Evolutionary conservation across 352 stramenopile species (phyloP).

Genomic region (Pythium myriotylum): DNA sequence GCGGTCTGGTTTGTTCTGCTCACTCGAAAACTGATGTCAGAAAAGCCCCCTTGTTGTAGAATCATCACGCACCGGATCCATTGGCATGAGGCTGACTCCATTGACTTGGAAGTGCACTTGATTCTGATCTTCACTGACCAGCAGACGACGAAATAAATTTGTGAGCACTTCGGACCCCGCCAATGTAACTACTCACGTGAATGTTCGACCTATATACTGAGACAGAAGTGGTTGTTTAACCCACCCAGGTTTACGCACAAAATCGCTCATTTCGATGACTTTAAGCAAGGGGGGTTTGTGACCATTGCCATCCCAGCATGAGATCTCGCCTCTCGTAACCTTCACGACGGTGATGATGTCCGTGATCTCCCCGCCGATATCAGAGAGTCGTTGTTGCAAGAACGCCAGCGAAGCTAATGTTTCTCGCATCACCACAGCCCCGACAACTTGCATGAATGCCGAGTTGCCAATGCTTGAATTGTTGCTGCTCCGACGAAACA

Average conservation of each 20-base stretch:
- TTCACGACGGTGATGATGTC: slow-evolving; percentile 79
- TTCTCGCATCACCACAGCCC: slow-evolving; percentile 24
- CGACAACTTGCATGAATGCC: slow-evolving; percentile 15
- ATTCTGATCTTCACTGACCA: slow-evolving; percentile 41
- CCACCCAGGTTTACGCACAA: slow-evolving; percentile 73
- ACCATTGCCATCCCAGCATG: slow-evolving; percentile 61
- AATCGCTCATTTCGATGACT: slow-evolving; percentile 71
- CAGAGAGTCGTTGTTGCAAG: slow-evolving; percentile 50
- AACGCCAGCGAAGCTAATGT: slow-evolving; percentile 41
- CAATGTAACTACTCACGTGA: slow-evolving; percentile 37
- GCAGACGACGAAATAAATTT: not conserved
- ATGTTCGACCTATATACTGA: slow-evolving; percentile 72
- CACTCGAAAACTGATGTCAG: too few relatives aligned
- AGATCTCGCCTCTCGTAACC: slow-evolving; percentile 76
- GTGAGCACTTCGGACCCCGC: not conserved
- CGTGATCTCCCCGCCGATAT: slow-evolving; percentile 49
- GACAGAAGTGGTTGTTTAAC: slow-evolving; percentile 69
- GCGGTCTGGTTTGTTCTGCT: slow-evolving; percentile 56
- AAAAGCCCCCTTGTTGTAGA: too few relatives aligned
- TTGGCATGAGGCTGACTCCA: slow-evolving; percentile 44
- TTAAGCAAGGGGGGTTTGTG: slow-evolving; percentile 53
- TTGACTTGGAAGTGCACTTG: slow-evolving; percentile 54
- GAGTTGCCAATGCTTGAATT: slow-evolving; percentile 27
- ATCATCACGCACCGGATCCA: slow-evolving; percentile 55
- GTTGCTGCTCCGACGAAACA: slow-evolving; percentile 31